Evolutionary conservation across 2,329 filamentous ascomycete genomes (phyloP).

Genomic region (Colletotrichum abscissum): DNA sequence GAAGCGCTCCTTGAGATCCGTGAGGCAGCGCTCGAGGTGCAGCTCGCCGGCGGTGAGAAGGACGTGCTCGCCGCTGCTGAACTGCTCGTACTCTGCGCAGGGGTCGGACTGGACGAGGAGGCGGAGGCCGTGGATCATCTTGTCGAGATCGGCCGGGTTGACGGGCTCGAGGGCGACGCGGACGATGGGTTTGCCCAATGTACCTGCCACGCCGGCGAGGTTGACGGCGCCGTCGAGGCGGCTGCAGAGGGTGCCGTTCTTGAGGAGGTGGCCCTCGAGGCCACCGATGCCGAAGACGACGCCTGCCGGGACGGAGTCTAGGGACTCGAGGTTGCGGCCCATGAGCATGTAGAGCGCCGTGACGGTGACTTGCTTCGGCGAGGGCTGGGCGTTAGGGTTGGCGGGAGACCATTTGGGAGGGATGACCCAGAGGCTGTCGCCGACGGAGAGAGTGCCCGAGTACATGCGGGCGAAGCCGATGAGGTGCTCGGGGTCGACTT

Average conservation of each 20-base stretch:
- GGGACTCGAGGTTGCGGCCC: conserved; percentile 87
- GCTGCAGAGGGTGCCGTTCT: conserved; percentile 93
- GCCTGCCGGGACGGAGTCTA: conserved; percentile 88
- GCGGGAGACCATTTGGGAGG: conserved; percentile 93
- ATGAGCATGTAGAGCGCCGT: conserved; percentile 94
- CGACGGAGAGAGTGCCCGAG: conserved; percentile 88
- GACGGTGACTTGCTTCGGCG: conserved; percentile 85
- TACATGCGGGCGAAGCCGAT: conserved; percentile 96
- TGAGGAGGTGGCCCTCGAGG: conserved; percentile 92
- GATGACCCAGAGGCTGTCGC: conserved; percentile 90
- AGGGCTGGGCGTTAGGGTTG: conserved; percentile 75
- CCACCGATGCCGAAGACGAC: conserved; percentile 96
- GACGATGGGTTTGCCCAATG: conserved; percentile 90
- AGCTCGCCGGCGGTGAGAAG: conserved; percentile 93
- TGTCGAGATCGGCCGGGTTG: conserved; percentile 90
- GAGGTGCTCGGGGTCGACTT: conserved; percentile 83
- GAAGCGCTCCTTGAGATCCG: conserved; percentile 92
- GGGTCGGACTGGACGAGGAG: conserved; percentile 95
- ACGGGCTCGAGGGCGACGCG: conserved; percentile 94
- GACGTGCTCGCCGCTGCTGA: conserved; percentile 94
- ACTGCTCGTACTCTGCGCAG: conserved; percentile 94
- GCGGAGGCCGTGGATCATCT: conserved; percentile 90
- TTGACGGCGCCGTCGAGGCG: conserved; percentile 89
- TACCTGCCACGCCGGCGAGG: conserved; percentile 79
- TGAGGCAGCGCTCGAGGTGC: conserved; percentile 92